Conservation (phyloP, 495 filamentous ascomycete species). For the Penicillium dipodomyicola region DNA sequence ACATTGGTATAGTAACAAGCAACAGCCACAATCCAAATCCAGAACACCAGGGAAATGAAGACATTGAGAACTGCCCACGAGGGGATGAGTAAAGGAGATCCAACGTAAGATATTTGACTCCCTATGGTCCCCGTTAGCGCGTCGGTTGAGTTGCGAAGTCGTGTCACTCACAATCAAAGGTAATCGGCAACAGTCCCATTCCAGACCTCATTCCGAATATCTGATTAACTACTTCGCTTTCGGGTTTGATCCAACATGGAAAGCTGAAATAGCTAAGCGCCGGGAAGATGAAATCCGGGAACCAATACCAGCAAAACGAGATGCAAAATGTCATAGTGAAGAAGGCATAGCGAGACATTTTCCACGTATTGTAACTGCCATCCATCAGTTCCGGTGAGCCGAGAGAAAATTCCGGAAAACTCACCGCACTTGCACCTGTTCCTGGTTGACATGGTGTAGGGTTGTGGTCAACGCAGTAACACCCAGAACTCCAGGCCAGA, state of each 20-base stretch:
- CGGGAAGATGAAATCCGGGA: slow-evolving; percentile 75
- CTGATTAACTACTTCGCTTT: slow-evolving; percentile 74
- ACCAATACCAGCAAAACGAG: slow-evolving; percentile 69
- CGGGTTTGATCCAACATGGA: slow-evolving; percentile 77
- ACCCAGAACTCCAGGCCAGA: slow-evolving; percentile 82
- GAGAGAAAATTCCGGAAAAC: slow-evolving; percentile 21
- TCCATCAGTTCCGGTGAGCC: slow-evolving; percentile 16
- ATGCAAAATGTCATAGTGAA: slow-evolving; percentile 63
- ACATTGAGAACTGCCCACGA: slow-evolving; percentile 87
- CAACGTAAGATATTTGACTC: slow-evolving; percentile 84
- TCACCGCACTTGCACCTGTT: slow-evolving; percentile 15
- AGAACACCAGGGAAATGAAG: slow-evolving; percentile 66
- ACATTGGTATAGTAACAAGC: slow-evolving; percentile 50
- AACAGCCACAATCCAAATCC: slow-evolving; percentile 75
- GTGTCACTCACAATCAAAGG: slow-evolving; percentile 59
- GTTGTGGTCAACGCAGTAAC: slow-evolving; percentile 79
- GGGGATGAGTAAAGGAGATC: slow-evolving; percentile 73
- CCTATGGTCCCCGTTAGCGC: slow-evolving; percentile 48
- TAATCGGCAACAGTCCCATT: slow-evolving; percentile 74
- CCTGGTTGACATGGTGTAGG: slow-evolving; percentile 54
- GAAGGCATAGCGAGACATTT: slow-evolving; percentile 73
- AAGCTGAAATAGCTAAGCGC: slow-evolving; percentile 83
- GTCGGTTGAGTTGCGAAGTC: slow-evolving; percentile 39
- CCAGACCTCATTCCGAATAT: slow-evolving; percentile 77
- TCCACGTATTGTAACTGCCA: slow-evolving; percentile 69